phyloP scores from a whole-genome alignment of 2,329 filamentous ascomycete species.

The Simplicillium aogashimaense region DNA sequence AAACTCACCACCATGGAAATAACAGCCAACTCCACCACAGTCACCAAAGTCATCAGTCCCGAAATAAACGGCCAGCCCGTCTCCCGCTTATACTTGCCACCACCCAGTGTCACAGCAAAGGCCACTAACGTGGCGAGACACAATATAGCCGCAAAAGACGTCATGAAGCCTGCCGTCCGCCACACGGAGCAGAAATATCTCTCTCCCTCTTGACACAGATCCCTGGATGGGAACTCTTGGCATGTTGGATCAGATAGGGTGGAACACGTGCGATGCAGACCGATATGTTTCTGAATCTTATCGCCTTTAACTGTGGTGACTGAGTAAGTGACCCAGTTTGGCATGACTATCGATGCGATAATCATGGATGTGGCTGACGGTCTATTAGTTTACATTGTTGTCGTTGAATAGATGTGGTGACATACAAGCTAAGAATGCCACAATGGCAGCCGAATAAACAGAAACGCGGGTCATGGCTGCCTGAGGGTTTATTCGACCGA shows the following conservation, averaged over 20 bases:
- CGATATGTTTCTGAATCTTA: slow-evolving; percentile 51
- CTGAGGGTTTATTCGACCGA: too few relatives aligned
- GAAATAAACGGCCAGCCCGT: slow-evolving; percentile 72
- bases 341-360: slow-evolving; percentile 56
- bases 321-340: slow-evolving; percentile 61
- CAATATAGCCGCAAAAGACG: slow-evolving; percentile 73
- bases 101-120: slow-evolving; percentile 66
- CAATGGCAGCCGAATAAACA: slow-evolving; percentile 31
- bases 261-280: slow-evolving; percentile 74
- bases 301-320: slow-evolving; percentile 38
- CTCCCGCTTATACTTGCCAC: slow-evolving; percentile 71
- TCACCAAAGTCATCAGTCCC: slow-evolving; percentile 54
- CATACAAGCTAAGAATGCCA: slow-evolving; percentile 33
- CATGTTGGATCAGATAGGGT: slow-evolving; percentile 54
- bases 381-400: slow-evolving; percentile 17
- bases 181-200: slow-evolving; percentile 85
- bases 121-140: slow-evolving; percentile 73
- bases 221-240: slow-evolving; percentile 24
- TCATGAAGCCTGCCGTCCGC: slow-evolving; percentile 79
- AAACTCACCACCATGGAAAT: slow-evolving; percentile 74
- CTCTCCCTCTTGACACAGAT: slow-evolving; percentile 30
- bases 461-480: slow-evolving; percentile 30
- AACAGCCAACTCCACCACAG: slow-evolving; percentile 60
- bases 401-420: slow-evolving; percentile 8
- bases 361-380: slow-evolving; percentile 59